A percentile compares a stretch with the other conserved stretches of the same genome.
phyloP scores from a whole-genome alignment of 2,329 filamentous ascomycete species.

The Ceratocystis albifundus region DNA sequence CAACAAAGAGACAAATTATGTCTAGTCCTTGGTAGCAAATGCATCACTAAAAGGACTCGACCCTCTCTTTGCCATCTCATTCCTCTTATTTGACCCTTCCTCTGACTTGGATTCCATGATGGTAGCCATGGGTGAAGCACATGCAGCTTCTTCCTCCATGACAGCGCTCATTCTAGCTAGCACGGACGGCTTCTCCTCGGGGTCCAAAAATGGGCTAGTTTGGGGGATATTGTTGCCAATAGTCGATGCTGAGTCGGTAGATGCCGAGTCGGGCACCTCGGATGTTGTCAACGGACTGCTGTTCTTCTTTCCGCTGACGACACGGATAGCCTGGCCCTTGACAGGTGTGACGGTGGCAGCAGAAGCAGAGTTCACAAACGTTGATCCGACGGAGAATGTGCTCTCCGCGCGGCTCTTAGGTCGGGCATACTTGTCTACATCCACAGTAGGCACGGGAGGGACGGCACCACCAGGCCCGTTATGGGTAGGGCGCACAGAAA shows the following conservation, averaged over 20 bases:
- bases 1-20: not conserved
- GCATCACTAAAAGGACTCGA: conserved; percentile 48
- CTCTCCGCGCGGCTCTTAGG: conserved; percentile 43
- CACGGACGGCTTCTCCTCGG: conserved; percentile 33
- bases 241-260: conserved; percentile 2
- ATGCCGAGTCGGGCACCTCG: conserved; percentile 1
- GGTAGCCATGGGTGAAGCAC: conserved; percentile 30
- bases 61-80: conserved; percentile 29
- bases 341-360: conserved; percentile 46
- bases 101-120: conserved; percentile 26
- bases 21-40: conserved; percentile 43
- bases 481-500: conserved; percentile 67
- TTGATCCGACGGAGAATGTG: conserved; percentile 56
- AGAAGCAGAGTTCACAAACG: conserved; percentile 54
- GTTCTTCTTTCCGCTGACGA: conserved; percentile 39
- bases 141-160: conserved; percentile 41
- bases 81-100: conserved; percentile 27
- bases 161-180: conserved; percentile 43
- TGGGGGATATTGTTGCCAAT: not conserved
- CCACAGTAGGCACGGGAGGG: conserved; percentile 63
- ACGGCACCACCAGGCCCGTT: conserved; percentile 41
- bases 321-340: conserved; percentile 49
- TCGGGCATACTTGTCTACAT: conserved; percentile 48
- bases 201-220: conserved; percentile 47
- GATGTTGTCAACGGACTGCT: conserved; percentile 5